Conservation (phyloP, 1,139 yeast species). For the Blastobotrys elegans region DNA sequence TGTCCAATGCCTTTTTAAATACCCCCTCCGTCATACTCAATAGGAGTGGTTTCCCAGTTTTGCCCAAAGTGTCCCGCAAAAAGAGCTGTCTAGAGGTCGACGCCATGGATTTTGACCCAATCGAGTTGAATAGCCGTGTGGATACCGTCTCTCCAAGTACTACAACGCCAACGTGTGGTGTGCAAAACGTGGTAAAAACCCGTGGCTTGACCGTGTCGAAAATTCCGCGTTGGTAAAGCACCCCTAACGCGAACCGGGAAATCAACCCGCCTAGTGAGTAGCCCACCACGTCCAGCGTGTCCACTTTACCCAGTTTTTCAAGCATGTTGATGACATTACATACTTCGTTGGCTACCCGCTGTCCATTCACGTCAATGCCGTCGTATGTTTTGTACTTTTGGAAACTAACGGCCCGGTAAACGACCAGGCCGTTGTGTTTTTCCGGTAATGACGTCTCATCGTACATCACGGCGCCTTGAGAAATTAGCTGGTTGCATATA, state of each 20-base stretch:
- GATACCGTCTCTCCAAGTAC: conserved; percentile 53
- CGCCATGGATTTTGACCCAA: conserved; percentile 61
- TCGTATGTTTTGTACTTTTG: conserved; percentile 70
- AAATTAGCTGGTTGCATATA: conserved; percentile 29
- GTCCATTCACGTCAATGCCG: conserved; percentile 81
- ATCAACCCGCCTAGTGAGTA: conserved; percentile 53
- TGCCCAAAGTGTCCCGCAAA: conserved; percentile 44
- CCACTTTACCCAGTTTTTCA: conserved; percentile 21
- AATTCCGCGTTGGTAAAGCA: conserved; percentile 48
- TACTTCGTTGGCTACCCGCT: conserved; percentile 68
- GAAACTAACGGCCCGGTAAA: conserved; percentile 59
- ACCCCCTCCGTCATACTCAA: conserved; percentile 62
- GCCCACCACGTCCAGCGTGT: conserved; percentile 38
- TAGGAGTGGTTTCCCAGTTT: conserved; percentile 47
- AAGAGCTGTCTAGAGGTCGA: conserved; percentile 71
- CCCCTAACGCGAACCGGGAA: conserved; percentile 65
- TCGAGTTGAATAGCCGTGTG: conserved; percentile 48
- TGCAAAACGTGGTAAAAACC: conserved; percentile 69
- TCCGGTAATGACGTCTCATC: conserved; percentile 15
- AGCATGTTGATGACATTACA: conserved; percentile 41
- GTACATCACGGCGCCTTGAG: conserved; percentile 26
- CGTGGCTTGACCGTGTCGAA: conserved; percentile 60
- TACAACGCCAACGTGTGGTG: conserved; percentile 81
- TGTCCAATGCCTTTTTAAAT: conserved; percentile 51
- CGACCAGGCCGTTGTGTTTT: conserved; percentile 32